These are phyloP conservation scores for Geum urbanum DNA, from an alignment of 306 rosid species.

Conservation along the genomic window DNA sequence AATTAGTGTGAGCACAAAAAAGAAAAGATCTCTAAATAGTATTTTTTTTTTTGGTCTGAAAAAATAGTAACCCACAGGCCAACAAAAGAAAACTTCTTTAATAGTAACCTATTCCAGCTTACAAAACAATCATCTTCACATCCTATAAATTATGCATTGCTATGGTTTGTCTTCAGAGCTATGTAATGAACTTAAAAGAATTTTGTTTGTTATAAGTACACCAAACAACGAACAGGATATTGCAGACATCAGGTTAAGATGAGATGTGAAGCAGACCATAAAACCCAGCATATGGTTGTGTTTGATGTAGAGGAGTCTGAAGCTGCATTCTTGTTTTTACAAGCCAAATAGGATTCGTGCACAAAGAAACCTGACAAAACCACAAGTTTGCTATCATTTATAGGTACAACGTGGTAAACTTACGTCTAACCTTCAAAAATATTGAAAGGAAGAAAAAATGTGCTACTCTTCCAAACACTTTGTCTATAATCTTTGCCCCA, in stretches of 20 bases:
- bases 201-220: neutral
- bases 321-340: constrained; percentile 98
- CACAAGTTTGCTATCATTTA: constrained; percentile 28
- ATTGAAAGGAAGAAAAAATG: neutral
- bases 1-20: neutral
- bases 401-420: neutral
- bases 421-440: neutral
- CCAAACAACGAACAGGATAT: constrained; percentile 25
- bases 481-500: neutral
- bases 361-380: constrained; percentile 66
- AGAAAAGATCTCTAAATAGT: no score
- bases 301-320: constrained; percentile 91
- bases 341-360: constrained; percentile 91
- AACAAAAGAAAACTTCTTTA: constrained; percentile 6
- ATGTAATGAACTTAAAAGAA: neutral
- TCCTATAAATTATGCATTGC: constrained; percentile 1
- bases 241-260: constrained; percentile 32
- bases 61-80: neutral
- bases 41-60: no score
- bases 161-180: neutral
- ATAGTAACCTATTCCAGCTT: neutral
- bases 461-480: neutral
- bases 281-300: constrained; percentile 77
- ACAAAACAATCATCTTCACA: neutral
- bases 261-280: constrained; percentile 71